Percentiles rank a stretch among this genome's conserved stretches.
These are phyloP conservation scores for Arthrobotrys iridis DNA, from an alignment of 2,329 filamentous ascomycete species.

Conservation along the genomic window DNA sequence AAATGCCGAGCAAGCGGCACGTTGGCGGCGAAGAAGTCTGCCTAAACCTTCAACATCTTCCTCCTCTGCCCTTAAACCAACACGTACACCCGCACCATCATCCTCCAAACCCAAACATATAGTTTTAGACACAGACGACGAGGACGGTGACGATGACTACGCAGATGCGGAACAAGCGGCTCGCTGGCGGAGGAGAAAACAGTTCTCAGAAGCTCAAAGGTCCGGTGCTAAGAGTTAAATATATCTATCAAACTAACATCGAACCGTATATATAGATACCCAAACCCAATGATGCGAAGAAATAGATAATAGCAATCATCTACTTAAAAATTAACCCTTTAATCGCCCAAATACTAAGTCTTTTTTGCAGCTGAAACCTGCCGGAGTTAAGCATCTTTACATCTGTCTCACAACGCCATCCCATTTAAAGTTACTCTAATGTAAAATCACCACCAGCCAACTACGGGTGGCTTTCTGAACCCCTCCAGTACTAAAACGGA, in stretches of 20 bases:
- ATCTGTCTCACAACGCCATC: conserved; percentile 6
- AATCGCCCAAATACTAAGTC: background rate
- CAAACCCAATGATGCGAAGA: background rate
- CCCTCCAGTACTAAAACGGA: no score
- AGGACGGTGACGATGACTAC: conserved; percentile 36
- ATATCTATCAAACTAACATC: background rate
- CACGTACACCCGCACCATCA: background rate
- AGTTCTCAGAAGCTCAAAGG: conserved; percentile 19
- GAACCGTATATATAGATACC: no score
- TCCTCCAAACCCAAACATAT: conserved; percentile 1
- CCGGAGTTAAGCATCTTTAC: background rate
- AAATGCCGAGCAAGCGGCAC: conserved; percentile 42
- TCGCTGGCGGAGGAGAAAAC: conserved; percentile 33
- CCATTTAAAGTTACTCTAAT: no score
- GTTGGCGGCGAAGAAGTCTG: conserved; percentile 37
- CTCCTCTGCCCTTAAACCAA: background rate
- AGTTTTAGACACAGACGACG: conserved; percentile 34
- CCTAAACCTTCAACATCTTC: background rate
- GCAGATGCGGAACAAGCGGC: conserved; percentile 45
- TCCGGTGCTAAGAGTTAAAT: conserved; percentile 29
- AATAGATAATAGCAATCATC: background rate
- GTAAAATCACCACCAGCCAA: background rate
- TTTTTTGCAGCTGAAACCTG: background rate
- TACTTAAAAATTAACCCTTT: background rate
- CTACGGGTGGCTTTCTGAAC: no score